Percentiles rank a stretch among this genome's conserved stretches.
Conservation (phyloP, 768 basidiomycete genomes). For the Trametes cinnabarina region DNA sequence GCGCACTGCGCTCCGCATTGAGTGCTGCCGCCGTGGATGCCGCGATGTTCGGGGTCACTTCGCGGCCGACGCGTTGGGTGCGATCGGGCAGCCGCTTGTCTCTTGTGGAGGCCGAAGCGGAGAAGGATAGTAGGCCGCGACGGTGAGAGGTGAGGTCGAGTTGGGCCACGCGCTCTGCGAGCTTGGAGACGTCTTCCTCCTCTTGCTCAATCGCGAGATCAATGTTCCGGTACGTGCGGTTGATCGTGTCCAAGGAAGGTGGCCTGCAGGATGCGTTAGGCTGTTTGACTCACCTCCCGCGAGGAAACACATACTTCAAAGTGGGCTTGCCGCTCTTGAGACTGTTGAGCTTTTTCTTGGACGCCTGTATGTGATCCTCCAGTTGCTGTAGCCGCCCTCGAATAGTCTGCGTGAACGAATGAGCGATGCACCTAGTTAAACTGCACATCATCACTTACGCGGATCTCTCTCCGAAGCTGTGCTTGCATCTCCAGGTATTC, state of each 20-base stretch:
- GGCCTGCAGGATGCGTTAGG: slow-evolving; percentile 46
- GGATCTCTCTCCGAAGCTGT: slow-evolving; percentile 66
- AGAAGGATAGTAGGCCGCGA: slow-evolving; percentile 15
- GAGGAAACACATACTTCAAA: slow-evolving; percentile 53
- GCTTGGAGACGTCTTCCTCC: slow-evolving; percentile 47
- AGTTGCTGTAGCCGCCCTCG: slow-evolving; percentile 75
- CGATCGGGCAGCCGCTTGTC: slow-evolving; percentile 33
- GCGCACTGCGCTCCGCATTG: slow-evolving; percentile 74
- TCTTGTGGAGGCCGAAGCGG: slow-evolving; percentile 23
- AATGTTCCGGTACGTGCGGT: slow-evolving; percentile 83
- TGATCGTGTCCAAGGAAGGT: slow-evolving; percentile 82
- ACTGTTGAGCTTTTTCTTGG: slow-evolving; percentile 67
- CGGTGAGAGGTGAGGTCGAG: slow-evolving; percentile 39
- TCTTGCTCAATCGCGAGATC: slow-evolving; percentile 68
- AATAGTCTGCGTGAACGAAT: slow-evolving; percentile 47
- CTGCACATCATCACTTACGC: slow-evolving; percentile 44
- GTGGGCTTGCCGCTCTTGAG: slow-evolving; percentile 58
- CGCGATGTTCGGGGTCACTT: slow-evolving; percentile 60
- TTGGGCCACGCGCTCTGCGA: slow-evolving; percentile 52
- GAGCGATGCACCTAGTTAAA: slow-evolving; percentile 3
- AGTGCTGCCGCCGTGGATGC: slow-evolving; percentile 77
- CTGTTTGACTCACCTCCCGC: too few relatives aligned
- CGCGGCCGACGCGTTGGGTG: slow-evolving; percentile 18
- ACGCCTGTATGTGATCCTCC: slow-evolving; percentile 65
- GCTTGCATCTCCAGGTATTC: slow-evolving; percentile 84